Conservation (phyloP, 2,329 filamentous ascomycete genomes). For the Neodidymelliopsis sp. region DNA sequence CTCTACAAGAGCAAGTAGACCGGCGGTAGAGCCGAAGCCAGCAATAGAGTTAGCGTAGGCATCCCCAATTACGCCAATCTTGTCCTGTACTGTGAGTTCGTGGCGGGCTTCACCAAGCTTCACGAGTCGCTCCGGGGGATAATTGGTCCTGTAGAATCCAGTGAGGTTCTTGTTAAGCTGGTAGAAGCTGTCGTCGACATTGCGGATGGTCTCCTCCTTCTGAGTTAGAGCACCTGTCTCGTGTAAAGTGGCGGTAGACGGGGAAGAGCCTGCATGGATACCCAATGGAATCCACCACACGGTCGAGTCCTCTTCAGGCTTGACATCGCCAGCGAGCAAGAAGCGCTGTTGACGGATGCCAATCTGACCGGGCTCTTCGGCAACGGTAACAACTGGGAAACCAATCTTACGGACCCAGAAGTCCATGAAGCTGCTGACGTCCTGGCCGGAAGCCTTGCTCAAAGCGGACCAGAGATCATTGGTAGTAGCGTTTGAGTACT, state of each 20-base stretch:
- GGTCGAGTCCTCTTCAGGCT: slow-evolving; percentile 88
- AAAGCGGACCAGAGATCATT: slow-evolving; percentile 90
- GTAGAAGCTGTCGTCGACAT: slow-evolving; percentile 83
- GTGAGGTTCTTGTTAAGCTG: slow-evolving; percentile 91
- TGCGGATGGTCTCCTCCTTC: slow-evolving; percentile 78
- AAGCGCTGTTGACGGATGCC: slow-evolving; percentile 86
- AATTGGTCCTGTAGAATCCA: slow-evolving; percentile 92
- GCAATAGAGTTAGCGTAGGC: slow-evolving; percentile 88
- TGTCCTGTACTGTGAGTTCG: slow-evolving; percentile 82
- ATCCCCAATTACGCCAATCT: slow-evolving; percentile 90
- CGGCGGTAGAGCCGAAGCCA: slow-evolving; percentile 81
- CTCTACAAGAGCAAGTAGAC: slow-evolving; percentile 82
- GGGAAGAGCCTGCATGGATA: slow-evolving; percentile 73
- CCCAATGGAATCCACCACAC: slow-evolving; percentile 96
- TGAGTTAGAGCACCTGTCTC: slow-evolving; percentile 73
- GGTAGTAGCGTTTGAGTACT: slow-evolving; percentile 90
- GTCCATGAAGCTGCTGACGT: slow-evolving; percentile 88
- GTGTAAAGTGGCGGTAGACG: slow-evolving; percentile 65
- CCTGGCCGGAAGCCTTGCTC: slow-evolving; percentile 83
- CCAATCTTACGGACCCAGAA: slow-evolving; percentile 96
- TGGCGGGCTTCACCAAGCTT: slow-evolving; percentile 81
- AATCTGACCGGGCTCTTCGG: slow-evolving; percentile 84
- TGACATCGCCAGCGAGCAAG: slow-evolving; percentile 88
- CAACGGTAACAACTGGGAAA: slow-evolving; percentile 86
- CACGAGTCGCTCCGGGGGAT: slow-evolving; percentile 81